Evolutionary conservation across 306 rosid species (phyloP), one percentile per base, ranked within the genome.

Genomic region (Pyrus betulifolia): DNA sequence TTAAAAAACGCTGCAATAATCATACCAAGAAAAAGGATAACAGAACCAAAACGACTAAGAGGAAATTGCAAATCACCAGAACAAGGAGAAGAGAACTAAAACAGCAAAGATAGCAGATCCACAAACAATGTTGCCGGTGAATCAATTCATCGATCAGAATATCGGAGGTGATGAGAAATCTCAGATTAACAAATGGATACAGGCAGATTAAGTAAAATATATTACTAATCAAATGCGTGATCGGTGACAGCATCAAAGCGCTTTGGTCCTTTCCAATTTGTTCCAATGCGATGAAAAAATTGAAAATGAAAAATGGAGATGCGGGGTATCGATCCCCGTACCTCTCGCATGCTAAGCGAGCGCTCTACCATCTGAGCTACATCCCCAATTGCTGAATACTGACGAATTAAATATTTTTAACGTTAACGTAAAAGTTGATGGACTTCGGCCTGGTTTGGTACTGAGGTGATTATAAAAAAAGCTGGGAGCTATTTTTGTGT

Each of bases 291-390:
- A 64, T 8, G 45, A 0, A n/a, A 8, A 58, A 54, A 54, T 19
- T 54, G 5, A 38, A 7, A 38, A 1, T 0, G 9, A 38, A 38
- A 38, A 63, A 4, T 89, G 96, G 90, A 91, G 96, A 91, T 83
- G 98, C 92, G 86, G 97, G 96, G 93, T 85, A 93, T 90, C 93
- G 93, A 91, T 91, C 96, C 96, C 93, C 84, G 86, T 86, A 81
- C 93, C 93, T 93, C 91, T 91, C 90, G 90, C 97, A 91, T 91
- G 97, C 96, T 87, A 93, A 91, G 96, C 96, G 87, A 91, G 93
- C 93, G 89, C 97, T 91, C 96, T 91, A 93, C 98, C 96, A 93
- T 88, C 93, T 91, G 92, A 91, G 92, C 96, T 93, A 91, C 93
- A 89, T 89, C 96, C 96, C 93, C 90, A 2, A 2, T 10, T 66